phyloP scores from a whole-genome alignment of 306 rosid genomes.

The Begonia fuchsioides region DNA sequence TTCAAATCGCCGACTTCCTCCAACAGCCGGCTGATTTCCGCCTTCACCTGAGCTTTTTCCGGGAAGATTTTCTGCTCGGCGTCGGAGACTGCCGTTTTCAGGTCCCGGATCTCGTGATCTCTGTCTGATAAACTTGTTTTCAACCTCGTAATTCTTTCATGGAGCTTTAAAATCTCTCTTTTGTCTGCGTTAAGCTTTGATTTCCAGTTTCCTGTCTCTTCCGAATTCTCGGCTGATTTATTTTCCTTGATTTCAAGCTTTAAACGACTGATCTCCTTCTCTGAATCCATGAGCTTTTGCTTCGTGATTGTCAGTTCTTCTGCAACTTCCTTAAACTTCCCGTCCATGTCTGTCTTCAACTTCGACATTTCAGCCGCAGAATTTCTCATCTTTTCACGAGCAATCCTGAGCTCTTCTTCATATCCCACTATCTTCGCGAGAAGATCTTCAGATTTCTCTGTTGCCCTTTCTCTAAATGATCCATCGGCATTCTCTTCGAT shows the following conservation, averaged over 20 bases:
- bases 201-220: constrained; percentile 52
- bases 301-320: constrained; percentile 45
- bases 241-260: constrained; percentile 35
- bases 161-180: constrained; percentile 62
- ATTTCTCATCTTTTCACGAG: constrained; percentile 39
- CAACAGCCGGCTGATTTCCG: constrained; percentile 46
- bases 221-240: constrained; percentile 36
- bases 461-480: constrained; percentile 21
- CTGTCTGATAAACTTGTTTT: constrained; percentile 66
- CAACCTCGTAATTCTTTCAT: constrained; percentile 54
- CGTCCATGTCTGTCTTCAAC: constrained; percentile 18
- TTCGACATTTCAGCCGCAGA: constrained; percentile 34
- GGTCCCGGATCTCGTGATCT: constrained; percentile 64
- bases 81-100: constrained; percentile 77
- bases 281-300: constrained; percentile 40
- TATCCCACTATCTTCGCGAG: constrained; percentile 28
- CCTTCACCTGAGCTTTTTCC: constrained; percentile 67
- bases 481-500: constrained; percentile 39
- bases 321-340: constrained; percentile 22
- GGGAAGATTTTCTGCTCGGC: constrained; percentile 96
- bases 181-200: constrained; percentile 55
- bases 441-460: constrained; percentile 27
- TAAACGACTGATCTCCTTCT: constrained; percentile 41
- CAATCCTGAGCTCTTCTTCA: constrained; percentile 40
- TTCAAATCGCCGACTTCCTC: constrained; percentile 28